Evolutionary conservation across 495 filamentous ascomycete genomes (phyloP).

Genomic region (Neurospora discreta): DNA sequence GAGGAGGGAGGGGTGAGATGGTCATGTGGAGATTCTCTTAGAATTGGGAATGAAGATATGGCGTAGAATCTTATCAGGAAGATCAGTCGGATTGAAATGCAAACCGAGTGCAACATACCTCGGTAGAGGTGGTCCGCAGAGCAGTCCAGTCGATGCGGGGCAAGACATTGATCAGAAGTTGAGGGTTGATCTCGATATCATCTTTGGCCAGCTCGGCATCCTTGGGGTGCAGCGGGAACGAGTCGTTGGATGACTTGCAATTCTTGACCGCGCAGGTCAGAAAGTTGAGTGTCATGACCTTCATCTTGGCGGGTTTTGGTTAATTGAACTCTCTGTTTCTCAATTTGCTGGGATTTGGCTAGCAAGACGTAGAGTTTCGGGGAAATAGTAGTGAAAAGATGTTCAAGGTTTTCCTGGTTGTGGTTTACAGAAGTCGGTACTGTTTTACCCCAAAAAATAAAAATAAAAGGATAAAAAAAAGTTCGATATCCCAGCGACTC

Average conservation of each 20-base stretch:
- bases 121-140: slow-evolving; percentile 57
- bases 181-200: slow-evolving; percentile 65
- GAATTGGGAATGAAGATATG: background rate
- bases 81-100: slow-evolving; percentile 1
- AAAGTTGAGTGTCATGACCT: slow-evolving; percentile 93
- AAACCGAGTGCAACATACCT: slow-evolving; percentile 44
- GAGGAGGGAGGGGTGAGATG: background rate
- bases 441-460: background rate
- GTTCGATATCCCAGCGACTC: background rate
- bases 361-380: background rate
- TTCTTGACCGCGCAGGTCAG: slow-evolving; percentile 89
- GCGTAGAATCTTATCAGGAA: background rate
- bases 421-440: background rate
- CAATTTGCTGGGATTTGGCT: background rate
- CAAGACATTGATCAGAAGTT: slow-evolving; percentile 70
- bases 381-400: background rate
- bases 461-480: background rate
- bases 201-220: slow-evolving; percentile 82
- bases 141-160: slow-evolving; percentile 83
- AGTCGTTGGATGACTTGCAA: slow-evolving; percentile 65
- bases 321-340: background rate
- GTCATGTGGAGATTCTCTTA: background rate
- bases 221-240: slow-evolving; percentile 83
- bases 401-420: background rate
- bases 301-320: slow-evolving; percentile 49